These are phyloP conservation scores for Phytophthora niederhauseri DNA, from an alignment of 352 stramenopile genomes.

Conservation along the genomic window DNA sequence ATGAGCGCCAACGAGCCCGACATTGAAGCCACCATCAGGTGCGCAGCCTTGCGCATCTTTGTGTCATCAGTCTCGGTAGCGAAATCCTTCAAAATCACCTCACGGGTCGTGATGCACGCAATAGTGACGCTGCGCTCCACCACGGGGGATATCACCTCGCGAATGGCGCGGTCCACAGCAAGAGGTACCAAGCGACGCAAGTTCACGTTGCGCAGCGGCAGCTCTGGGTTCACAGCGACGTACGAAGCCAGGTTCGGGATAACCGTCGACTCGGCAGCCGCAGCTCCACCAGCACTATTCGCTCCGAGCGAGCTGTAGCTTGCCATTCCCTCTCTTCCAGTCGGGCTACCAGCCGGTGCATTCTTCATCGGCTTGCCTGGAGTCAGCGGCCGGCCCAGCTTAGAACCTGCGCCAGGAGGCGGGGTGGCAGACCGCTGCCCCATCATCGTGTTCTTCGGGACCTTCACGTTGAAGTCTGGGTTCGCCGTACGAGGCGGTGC, in stretches of 20 bases:
- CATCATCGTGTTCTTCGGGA: slow-evolving; percentile 53
- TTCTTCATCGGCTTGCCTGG: slow-evolving; percentile 66
- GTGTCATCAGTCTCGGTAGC: slow-evolving; percentile 94
- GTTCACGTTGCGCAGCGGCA: slow-evolving; percentile 94
- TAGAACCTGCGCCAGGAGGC: slow-evolving; percentile 52
- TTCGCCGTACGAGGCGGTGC: slow-evolving; percentile 95
- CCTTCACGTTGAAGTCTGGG: slow-evolving; percentile 99
- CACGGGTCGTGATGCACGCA: slow-evolving; percentile 97
- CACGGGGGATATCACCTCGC: slow-evolving; percentile 98
- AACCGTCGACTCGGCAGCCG: slow-evolving; percentile 92
- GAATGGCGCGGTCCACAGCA: slow-evolving; percentile 97
- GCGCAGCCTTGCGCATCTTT: slow-evolving; percentile 98
- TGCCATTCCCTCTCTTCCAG: slow-evolving; percentile 40
- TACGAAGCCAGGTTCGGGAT: slow-evolving; percentile 99
- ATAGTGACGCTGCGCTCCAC: slow-evolving; percentile 99
- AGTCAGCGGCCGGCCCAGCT: slow-evolving; percentile 61
- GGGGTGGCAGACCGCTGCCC: slow-evolving; percentile 60
- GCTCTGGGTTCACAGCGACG: slow-evolving; percentile 97
- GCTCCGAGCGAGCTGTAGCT: slow-evolving; percentile 37
- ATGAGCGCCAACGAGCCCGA: slow-evolving; percentile 98
- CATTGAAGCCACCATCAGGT: slow-evolving; percentile 99
- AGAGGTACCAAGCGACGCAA: slow-evolving; percentile 96
- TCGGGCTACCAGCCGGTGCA: slow-evolving; percentile 59
- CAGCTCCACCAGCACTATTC: slow-evolving; percentile 24
- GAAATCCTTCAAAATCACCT: slow-evolving; percentile 99